A percentile compares a stretch with the other conserved stretches of the same genome.
These are phyloP conservation scores for Verbena officinalis DNA, from an alignment of 257 asterid genomes.

Conservation along the genomic window DNA sequence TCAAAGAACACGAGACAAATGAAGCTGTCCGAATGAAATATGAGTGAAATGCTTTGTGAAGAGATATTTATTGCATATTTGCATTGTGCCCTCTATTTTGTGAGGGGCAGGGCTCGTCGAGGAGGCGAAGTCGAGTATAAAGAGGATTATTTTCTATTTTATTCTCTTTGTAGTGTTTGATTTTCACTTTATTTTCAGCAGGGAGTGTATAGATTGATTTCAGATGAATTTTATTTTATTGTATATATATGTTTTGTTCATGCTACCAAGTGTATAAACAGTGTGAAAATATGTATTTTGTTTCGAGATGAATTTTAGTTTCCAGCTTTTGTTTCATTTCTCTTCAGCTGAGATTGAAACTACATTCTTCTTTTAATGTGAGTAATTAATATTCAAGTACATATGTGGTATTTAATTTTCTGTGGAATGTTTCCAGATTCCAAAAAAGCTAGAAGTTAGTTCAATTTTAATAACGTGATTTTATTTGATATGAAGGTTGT, in stretches of 20 bases:
- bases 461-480: too few species aligned
- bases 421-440: too few species aligned
- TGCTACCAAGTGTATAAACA: slow-evolving; percentile 9
- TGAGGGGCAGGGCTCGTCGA: not conserved
- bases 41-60: not conserved
- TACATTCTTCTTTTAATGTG: too few species aligned
- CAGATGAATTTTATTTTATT: not conserved
- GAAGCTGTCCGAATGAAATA: not conserved
- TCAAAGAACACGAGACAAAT: not conserved
- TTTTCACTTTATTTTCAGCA: slow-evolving; percentile 15
- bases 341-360: too few species aligned
- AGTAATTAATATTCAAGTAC: too few species aligned
- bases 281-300: not conserved
- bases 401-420: not conserved
- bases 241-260: slow-evolving; percentile 24
- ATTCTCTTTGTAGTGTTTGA: not conserved
- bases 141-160: not conserved
- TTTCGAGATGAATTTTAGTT: slow-evolving; percentile 1
- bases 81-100: not conserved
- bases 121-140: not conserved
- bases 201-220: slow-evolving; percentile 17
- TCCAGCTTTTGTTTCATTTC: not conserved
- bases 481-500: too few species aligned
- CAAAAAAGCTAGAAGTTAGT: too few species aligned
- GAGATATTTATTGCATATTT: not conserved